These are phyloP conservation scores for Penicillium nordicum DNA, from an alignment of 2,329 filamentous ascomycete genomes.

Conservation along the genomic window DNA sequence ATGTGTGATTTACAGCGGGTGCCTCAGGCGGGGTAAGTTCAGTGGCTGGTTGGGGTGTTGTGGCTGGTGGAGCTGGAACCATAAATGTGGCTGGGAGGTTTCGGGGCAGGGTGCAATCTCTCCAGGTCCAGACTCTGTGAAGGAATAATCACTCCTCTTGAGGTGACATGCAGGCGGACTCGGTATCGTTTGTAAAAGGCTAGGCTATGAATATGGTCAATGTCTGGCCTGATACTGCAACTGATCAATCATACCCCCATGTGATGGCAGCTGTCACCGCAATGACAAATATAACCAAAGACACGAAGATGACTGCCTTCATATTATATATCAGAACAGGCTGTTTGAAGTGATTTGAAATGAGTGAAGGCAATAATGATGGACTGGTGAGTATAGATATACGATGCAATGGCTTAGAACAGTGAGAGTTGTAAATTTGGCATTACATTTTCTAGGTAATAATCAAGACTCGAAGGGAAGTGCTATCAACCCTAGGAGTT, in stretches of 20 bases:
- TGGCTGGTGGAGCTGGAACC: neutral
- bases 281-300: conserved; percentile 13
- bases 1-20: conserved; percentile 2
- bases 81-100: neutral
- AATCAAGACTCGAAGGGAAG: neutral
- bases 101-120: neutral
- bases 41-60: neutral
- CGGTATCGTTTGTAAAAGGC: conserved; percentile 16
- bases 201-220: conserved; percentile 1
- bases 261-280: conserved; percentile 7
- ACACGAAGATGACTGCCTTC: conserved; percentile 15
- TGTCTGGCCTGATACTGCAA: neutral
- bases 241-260: conserved; percentile 8
- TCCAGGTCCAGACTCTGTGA: conserved; percentile 7
- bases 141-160: conserved; percentile 1
- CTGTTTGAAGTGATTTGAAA: neutral
- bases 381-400: neutral
- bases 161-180: conserved; percentile 14
- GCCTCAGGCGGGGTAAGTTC: conserved; percentile 7
- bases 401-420: neutral
- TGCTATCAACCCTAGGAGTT: neutral
- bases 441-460: neutral
- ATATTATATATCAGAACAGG: neutral
- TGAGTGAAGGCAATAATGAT: neutral
- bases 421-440: neutral